Evolutionary conservation across 2,329 filamentous ascomycete genomes (phyloP).

Genomic region (Trichoderma pleuroti): DNA sequence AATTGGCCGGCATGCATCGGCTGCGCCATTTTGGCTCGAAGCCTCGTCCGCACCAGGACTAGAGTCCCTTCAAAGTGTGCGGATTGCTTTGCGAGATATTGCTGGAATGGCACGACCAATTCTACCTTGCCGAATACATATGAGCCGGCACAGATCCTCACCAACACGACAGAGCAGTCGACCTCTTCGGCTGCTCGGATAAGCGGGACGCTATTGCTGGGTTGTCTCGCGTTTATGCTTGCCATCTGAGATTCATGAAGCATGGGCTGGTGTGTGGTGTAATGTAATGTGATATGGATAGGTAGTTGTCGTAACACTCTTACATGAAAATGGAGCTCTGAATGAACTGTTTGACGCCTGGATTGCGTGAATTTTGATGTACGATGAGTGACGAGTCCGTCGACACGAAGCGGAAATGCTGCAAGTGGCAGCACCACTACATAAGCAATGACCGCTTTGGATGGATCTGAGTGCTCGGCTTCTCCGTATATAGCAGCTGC

Average conservation of each 20-base stretch:
- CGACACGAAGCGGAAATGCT: neutral
- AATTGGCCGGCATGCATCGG: constrained; percentile 76
- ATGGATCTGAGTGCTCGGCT: neutral
- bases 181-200: constrained; percentile 1
- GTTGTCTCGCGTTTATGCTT: neutral
- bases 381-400: neutral
- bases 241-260: neutral
- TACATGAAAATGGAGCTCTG: neutral
- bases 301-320: neutral
- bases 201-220: neutral
- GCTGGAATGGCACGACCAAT: constrained; percentile 70
- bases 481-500: neutral
- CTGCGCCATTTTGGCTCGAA: constrained; percentile 74
- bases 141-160: constrained; percentile 11
- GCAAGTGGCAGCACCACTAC: neutral
- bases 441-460: neutral
- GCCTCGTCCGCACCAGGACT: constrained; percentile 62
- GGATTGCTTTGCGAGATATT: constrained; percentile 73
- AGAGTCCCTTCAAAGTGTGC: constrained; percentile 63
- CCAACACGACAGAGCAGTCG: neutral
- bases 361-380: neutral
- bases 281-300: neutral
- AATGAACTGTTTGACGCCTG: neutral
- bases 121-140: constrained; percentile 14
- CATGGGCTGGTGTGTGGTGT: neutral